A percentile compares a stretch with the other conserved stretches of the same genome.
Evolutionary conservation across 179 eudicot species (phyloP).

Genomic region (Patellifolia procumbens): DNA sequence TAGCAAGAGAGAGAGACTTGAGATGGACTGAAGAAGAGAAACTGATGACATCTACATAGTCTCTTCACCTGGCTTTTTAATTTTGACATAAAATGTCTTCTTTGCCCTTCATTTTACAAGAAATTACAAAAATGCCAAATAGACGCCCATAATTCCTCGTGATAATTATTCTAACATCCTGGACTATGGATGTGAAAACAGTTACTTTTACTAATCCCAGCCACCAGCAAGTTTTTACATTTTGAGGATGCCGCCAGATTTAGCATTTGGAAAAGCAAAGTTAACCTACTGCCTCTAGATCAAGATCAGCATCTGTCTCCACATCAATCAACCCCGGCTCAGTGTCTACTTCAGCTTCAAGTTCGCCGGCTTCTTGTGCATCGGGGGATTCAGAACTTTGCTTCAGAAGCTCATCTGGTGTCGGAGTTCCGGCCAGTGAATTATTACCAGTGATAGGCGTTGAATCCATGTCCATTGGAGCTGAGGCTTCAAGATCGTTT

Average conservation of each 20-base stretch:
- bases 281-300: conserved; percentile 36
- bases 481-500: conserved; percentile 62
- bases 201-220: neutral
- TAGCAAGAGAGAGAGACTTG: too few species aligned
- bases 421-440: conserved; percentile 59
- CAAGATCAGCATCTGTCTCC: conserved; percentile 83
- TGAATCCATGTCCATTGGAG: conserved; percentile 60
- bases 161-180: neutral
- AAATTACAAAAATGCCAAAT: too few species aligned
- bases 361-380: conserved; percentile 71
- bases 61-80: too few species aligned
- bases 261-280: neutral
- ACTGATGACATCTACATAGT: too few species aligned
- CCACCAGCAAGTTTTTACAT: neutral
- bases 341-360: conserved; percentile 59
- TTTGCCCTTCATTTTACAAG: too few species aligned
- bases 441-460: conserved; percentile 46
- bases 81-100: too few species aligned
- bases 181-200: neutral
- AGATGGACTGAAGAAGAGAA: too few species aligned
- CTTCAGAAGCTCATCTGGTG: conserved; percentile 65
- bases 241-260: neutral
- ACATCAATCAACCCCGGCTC: conserved; percentile 79
- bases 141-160: too few species aligned
- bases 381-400: conserved; percentile 69